These are phyloP conservation scores for Lipomyces chichibuensis DNA, from an alignment of 805 yeast species.

Conservation along the genomic window DNA sequence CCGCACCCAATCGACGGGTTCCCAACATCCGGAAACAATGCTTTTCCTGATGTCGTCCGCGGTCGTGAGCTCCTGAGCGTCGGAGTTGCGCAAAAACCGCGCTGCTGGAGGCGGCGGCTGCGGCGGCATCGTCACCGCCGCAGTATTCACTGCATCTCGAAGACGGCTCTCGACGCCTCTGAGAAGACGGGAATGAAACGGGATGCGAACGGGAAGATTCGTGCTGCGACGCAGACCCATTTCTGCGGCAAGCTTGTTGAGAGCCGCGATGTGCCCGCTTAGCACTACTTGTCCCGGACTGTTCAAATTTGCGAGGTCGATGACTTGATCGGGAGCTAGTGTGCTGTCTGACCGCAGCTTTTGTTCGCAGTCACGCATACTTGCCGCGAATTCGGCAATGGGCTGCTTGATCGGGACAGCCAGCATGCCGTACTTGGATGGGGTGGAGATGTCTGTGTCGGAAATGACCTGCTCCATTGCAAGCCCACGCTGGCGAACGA, in stretches of 20 bases:
- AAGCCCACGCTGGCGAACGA: slow-evolving; percentile 25
- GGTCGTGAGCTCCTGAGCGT: slow-evolving; percentile 9
- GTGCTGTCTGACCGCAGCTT: background rate
- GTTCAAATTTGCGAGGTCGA: slow-evolving; percentile 31
- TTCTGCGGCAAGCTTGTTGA: slow-evolving; percentile 6
- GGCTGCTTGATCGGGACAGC: slow-evolving; percentile 17
- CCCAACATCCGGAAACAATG: slow-evolving; percentile 30
- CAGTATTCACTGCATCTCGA: slow-evolving; percentile 10
- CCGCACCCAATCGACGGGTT: slow-evolving; percentile 31
- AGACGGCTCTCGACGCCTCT: slow-evolving; percentile 18
- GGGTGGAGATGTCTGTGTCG: background rate
- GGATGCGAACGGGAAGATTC: slow-evolving; percentile 23
- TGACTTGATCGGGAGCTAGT: background rate
- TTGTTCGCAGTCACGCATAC: background rate
- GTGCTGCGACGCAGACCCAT: slow-evolving; percentile 7
- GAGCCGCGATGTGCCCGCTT: slow-evolving; percentile 24
- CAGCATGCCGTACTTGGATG: slow-evolving; percentile 22
- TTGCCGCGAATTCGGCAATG: background rate
- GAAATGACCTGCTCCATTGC: slow-evolving; percentile 29
- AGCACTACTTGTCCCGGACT: slow-evolving; percentile 30
- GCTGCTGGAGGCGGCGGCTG: background rate
- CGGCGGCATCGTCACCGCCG: slow-evolving; percentile 7
- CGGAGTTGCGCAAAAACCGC: slow-evolving; percentile 19
- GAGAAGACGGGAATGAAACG: slow-evolving; percentile 29
- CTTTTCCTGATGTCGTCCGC: slow-evolving; percentile 13